Percentiles rank a stretch among this genome's conserved stretches.
These are phyloP conservation scores for Diaporthe citrichinensis DNA, from an alignment of 2,329 filamentous ascomycete genomes.

Conservation along the genomic window DNA sequence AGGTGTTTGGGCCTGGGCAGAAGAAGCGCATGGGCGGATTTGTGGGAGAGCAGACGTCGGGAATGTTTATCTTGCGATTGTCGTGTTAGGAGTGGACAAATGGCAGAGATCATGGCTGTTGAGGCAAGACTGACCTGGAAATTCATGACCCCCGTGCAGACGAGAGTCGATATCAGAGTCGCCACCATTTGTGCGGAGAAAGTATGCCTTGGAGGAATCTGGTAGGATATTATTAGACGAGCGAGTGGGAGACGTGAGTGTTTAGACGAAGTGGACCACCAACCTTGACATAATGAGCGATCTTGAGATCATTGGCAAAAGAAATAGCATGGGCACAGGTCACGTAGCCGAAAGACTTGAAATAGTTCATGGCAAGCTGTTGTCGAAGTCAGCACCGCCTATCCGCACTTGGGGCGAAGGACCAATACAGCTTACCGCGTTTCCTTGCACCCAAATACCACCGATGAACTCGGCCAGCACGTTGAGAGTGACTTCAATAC, in stretches of 20 bases:
- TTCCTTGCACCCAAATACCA: conserved; percentile 58
- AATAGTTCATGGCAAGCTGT: conserved; percentile 60
- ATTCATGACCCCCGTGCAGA: conserved; percentile 62
- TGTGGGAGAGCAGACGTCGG: conserved; percentile 56
- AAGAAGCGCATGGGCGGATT: conserved; percentile 2
- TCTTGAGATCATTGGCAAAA: conserved; percentile 56
- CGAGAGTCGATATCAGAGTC: conserved; percentile 66
- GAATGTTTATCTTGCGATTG: conserved; percentile 53
- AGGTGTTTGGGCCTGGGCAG: conserved; percentile 61
- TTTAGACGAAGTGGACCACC: too few relatives aligned
- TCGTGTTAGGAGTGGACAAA: neutral
- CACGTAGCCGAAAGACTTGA: conserved; percentile 54
- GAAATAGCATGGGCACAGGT: conserved; percentile 64
- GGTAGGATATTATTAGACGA: neutral
- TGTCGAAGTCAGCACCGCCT: neutral
- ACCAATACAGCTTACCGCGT: conserved; percentile 47
- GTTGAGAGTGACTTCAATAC: conserved; percentile 51
- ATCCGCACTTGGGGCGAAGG: too few relatives aligned
- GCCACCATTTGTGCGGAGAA: conserved; percentile 72
- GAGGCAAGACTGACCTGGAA: conserved; percentile 58
- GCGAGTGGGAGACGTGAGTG: neutral
- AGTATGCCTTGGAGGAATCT: conserved; percentile 70
- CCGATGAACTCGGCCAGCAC: conserved; percentile 64
- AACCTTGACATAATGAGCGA: conserved; percentile 64
- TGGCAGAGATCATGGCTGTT: neutral